phyloP scores from a whole-genome alignment of 805 yeast genomes.

The Cyberlindnera misumaiensis region DNA sequence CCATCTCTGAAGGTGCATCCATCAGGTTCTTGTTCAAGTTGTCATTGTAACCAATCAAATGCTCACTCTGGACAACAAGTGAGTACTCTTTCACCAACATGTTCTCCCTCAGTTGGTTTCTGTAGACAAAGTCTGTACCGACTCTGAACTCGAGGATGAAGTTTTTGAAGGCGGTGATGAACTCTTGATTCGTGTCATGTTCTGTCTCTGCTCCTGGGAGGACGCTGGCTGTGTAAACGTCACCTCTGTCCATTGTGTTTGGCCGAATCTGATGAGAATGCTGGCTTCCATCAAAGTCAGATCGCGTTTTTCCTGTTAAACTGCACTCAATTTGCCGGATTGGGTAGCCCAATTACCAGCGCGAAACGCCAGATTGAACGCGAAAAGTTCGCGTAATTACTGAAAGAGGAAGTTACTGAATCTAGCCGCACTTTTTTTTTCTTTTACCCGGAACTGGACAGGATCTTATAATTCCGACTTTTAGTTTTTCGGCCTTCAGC shows the following conservation, averaged over 20 bases:
- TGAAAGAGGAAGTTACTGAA: too few relatives aligned
- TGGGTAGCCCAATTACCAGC: not conserved
- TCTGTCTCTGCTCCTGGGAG: constrained; percentile 74
- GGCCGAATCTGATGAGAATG: not conserved
- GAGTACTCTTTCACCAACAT: constrained; percentile 68
- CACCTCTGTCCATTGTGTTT: constrained; percentile 32
- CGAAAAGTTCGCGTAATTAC: too few relatives aligned
- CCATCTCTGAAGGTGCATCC: constrained; percentile 84
- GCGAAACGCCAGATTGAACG: too few relatives aligned
- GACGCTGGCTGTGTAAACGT: constrained; percentile 69
- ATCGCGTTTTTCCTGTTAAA: not conserved
- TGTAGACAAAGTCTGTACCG: constrained; percentile 73
- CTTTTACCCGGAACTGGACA: too few relatives aligned
- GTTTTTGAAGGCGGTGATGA: constrained; percentile 68
- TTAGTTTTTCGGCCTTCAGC: too few relatives aligned
- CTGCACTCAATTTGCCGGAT: not conserved
- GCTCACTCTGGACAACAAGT: constrained; percentile 72
- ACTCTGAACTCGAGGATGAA: constrained; percentile 84
- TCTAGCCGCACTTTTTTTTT: too few relatives aligned
- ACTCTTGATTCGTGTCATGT: constrained; percentile 59
- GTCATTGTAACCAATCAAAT: constrained; percentile 81
- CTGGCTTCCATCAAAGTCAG: not conserved
- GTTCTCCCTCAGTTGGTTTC: constrained; percentile 88
- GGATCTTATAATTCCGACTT: too few relatives aligned
- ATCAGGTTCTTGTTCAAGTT: constrained; percentile 76